Percentiles rank a stretch among this genome's conserved stretches.
phyloP scores from a whole-genome alignment of 2,329 filamentous ascomycete species.

The Colletotrichum sp. region DNA sequence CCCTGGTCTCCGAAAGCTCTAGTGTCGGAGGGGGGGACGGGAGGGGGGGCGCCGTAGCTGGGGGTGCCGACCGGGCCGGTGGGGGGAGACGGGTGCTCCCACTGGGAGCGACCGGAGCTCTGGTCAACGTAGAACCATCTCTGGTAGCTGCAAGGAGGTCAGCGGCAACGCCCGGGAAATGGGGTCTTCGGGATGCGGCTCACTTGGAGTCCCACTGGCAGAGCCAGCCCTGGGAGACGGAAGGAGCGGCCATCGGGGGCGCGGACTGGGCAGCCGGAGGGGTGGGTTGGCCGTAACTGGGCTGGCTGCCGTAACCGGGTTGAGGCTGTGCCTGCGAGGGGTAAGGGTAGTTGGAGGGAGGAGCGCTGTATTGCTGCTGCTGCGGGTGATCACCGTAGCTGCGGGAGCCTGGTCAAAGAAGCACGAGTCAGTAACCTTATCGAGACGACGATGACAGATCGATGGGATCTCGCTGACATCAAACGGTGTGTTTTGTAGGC shows the following conservation, averaged over 20 bases:
- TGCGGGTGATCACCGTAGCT: conserved; percentile 19
- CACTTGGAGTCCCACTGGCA: conserved; percentile 64
- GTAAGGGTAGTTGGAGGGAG: conserved; percentile 21
- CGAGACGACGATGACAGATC: conserved; percentile 4
- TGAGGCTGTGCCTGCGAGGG: conserved; percentile 21
- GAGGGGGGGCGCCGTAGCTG: conserved; percentile 6
- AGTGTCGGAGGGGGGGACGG: conserved; percentile 3
- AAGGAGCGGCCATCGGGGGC: conserved; percentile 29
- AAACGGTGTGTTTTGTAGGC: neutral
- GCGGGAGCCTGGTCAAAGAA: conserved; percentile 10
- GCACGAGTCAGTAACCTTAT: conserved; percentile 18
- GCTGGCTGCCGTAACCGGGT: conserved; percentile 19
- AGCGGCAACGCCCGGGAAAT: neutral
- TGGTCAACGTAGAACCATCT: conserved; percentile 71
- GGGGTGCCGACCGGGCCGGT: conserved; percentile 6
- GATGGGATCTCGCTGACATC: neutral
- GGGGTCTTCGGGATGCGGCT: neutral
- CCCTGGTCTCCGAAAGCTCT: conserved; percentile 22
- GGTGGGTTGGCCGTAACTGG: conserved; percentile 14
- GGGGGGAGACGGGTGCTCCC: conserved; percentile 57
- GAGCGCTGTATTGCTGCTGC: conserved; percentile 23
- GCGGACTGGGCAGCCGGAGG: conserved; percentile 31
- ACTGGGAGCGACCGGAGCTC: conserved; percentile 65
- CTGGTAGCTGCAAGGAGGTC: conserved; percentile 39
- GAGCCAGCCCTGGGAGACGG: conserved; percentile 64